Evolutionary conservation across 1,139 yeast species (phyloP).

Genomic region (Spathaspora sp.): DNA sequence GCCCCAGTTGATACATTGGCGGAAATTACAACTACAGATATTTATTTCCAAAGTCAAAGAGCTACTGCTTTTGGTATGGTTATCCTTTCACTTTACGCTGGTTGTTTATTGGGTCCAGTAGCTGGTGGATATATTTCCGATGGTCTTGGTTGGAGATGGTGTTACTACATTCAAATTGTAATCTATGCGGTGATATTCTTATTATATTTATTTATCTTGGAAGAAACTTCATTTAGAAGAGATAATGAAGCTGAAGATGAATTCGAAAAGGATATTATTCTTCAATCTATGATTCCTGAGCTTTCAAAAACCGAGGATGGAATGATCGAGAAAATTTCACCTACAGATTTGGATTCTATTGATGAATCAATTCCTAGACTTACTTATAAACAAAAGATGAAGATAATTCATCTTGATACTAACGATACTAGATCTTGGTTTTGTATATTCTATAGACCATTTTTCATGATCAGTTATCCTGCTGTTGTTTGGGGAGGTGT

Average conservation of each 20-base stretch:
- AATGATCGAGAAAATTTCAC: slow-evolving; percentile 9
- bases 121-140: slow-evolving; percentile 44
- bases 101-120: slow-evolving; percentile 46
- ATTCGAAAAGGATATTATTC: slow-evolving; percentile 18
- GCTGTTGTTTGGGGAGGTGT: slow-evolving; percentile 62
- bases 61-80: slow-evolving; percentile 38
- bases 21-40: slow-evolving; percentile 48
- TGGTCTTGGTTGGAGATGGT: slow-evolving; percentile 46
- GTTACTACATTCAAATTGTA: slow-evolving; percentile 45
- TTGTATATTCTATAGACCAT: slow-evolving; percentile 40
- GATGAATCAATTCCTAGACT: slow-evolving; percentile 24
- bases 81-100: slow-evolving; percentile 45
- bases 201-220: slow-evolving; percentile 41
- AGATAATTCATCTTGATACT: slow-evolving; percentile 35
- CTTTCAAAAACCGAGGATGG: slow-evolving; percentile 9
- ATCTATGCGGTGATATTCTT: slow-evolving; percentile 46
- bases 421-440: slow-evolving; percentile 43
- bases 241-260: slow-evolving; percentile 15
- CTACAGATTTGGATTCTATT: slow-evolving; percentile 10
- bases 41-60: slow-evolving; percentile 49
- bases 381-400: slow-evolving; percentile 36
- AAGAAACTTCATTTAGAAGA: slow-evolving; percentile 41
- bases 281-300: slow-evolving; percentile 26
- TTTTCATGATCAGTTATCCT: slow-evolving; percentile 50
- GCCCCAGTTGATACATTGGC: slow-evolving; percentile 52